Percentiles rank a stretch among this genome's conserved stretches.
phyloP scores from a whole-genome alignment of 495 filamentous ascomycete species.

The Mytilinidion resinicola region DNA sequence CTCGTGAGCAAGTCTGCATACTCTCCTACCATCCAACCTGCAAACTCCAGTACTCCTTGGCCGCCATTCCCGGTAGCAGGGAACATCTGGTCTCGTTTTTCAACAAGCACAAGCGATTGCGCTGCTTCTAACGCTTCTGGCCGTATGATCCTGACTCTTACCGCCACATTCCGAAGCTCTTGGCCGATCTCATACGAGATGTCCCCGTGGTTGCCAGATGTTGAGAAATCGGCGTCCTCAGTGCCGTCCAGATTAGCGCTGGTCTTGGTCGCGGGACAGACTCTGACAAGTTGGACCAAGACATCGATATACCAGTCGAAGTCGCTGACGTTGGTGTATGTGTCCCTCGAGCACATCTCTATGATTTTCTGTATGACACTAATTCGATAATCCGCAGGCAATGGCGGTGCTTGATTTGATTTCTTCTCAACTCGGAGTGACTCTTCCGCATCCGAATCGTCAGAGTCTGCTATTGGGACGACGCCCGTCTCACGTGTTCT shows the following conservation, averaged over 20 bases:
- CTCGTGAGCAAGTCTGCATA: slow-evolving; percentile 63
- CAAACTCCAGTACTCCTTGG: slow-evolving; percentile 59
- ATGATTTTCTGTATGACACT: slow-evolving; percentile 74
- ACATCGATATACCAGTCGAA: slow-evolving; percentile 96
- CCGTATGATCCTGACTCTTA: slow-evolving; percentile 81
- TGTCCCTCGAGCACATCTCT: slow-evolving; percentile 85
- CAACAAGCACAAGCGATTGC: slow-evolving; percentile 59
- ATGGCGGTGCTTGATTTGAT: slow-evolving; percentile 34
- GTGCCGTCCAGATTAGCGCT: slow-evolving; percentile 10
- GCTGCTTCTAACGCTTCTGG: slow-evolving; percentile 74
- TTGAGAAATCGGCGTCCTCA: slow-evolving; percentile 22
- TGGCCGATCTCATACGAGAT: slow-evolving; percentile 68
- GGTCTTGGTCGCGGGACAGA: slow-evolving; percentile 45
- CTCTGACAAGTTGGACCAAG: slow-evolving; percentile 70
- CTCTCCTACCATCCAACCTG: slow-evolving; percentile 84
- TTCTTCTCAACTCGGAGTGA: slow-evolving; percentile 34
- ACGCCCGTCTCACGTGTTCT: slow-evolving; percentile 31
- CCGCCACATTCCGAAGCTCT: slow-evolving; percentile 80
- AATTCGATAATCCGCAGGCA: slow-evolving; percentile 76
- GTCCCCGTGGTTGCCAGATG: slow-evolving; percentile 34
- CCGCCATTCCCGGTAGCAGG: slow-evolving; percentile 42
- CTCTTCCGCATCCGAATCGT: slow-evolving; percentile 52
- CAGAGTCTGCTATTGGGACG: slow-evolving; percentile 46
- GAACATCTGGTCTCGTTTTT: slow-evolving; percentile 43
- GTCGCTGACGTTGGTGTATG: slow-evolving; percentile 75